Conservation (phyloP, 75 land plant genomes). For the Adiantum capillusveneris region DNA sequence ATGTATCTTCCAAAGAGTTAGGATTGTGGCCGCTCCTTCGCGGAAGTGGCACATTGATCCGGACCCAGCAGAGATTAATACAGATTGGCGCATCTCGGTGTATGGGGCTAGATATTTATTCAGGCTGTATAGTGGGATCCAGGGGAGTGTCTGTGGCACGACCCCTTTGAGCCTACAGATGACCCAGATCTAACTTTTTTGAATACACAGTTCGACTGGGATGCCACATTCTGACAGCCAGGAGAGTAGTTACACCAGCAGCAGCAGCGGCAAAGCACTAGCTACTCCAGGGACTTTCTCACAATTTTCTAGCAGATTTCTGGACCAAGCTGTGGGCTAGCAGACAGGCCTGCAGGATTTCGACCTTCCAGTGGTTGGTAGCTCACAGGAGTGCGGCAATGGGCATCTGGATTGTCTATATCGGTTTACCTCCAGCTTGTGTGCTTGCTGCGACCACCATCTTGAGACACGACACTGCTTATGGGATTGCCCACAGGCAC, state of each 20-base stretch:
- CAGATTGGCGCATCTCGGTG: too few species aligned
- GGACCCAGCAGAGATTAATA: too few species aligned
- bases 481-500: too few species aligned
- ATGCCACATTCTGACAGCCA: not conserved
- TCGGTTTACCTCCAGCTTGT: too few species aligned
- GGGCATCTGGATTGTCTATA: too few species aligned
- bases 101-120: too few species aligned
- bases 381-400: too few species aligned
- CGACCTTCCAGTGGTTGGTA: not conserved
- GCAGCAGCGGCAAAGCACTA: not conserved
- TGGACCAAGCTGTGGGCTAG: not conserved
- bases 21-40: too few species aligned
- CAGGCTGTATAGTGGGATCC: not conserved
- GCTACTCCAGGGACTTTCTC: not conserved
- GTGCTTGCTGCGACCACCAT: too few species aligned
- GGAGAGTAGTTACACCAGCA: not conserved
- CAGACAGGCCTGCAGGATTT: not conserved
- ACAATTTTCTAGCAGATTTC: not conserved
- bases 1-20: too few species aligned
- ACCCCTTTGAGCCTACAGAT: not conserved
- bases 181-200: not conserved
- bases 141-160: not conserved
- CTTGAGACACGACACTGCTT: too few species aligned
- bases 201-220: not conserved
- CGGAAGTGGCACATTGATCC: too few species aligned